phyloP scores from a whole-genome alignment of 2,329 filamentous ascomycete genomes.

The Tothia fuscella region DNA sequence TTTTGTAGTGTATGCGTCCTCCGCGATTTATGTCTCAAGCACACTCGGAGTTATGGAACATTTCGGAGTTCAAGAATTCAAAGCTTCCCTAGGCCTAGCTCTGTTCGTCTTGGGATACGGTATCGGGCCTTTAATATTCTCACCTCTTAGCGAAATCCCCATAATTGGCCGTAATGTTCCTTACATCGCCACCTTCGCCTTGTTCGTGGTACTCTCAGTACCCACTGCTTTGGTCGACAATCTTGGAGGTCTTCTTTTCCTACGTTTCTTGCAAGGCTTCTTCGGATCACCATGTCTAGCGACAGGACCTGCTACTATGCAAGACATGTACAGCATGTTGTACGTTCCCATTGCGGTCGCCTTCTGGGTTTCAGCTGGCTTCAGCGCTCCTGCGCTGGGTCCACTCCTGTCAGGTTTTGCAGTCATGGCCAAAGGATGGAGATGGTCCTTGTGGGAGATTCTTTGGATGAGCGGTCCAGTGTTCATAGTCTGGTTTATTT shows the following conservation, averaged over 20 bases:
- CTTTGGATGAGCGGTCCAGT: conserved; percentile 17
- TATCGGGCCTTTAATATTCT: conserved; percentile 29
- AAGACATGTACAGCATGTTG: conserved; percentile 34
- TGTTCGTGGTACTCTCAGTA: conserved; percentile 40
- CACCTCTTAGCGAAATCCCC: conserved; percentile 39
- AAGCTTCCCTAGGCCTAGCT: conserved; percentile 36
- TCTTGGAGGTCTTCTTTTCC: conserved; percentile 39
- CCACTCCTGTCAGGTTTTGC: conserved; percentile 18
- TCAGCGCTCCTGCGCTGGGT: conserved; percentile 20
- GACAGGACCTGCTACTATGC: conserved; percentile 37
- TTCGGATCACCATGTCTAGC: conserved; percentile 47
- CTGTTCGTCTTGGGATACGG: conserved; percentile 41
- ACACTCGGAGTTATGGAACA: conserved; percentile 26
- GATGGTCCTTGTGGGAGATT: conserved; percentile 19
- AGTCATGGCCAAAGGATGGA: conserved; percentile 16
- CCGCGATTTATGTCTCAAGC: conserved; percentile 39
- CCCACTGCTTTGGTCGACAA: conserved; percentile 37
- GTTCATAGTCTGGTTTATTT: conserved; percentile 19
- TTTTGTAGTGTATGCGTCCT: conserved; percentile 39
- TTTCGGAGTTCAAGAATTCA: conserved; percentile 35
- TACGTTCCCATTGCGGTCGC: conserved; percentile 33
- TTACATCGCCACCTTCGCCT: conserved; percentile 32
- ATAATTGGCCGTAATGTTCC: conserved; percentile 36
- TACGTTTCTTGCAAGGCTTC: conserved; percentile 42
- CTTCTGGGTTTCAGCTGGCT: conserved; percentile 32